Base-by-base conservation (phyloP, 768 basidiomycete species). In the Lactifluus hygrophoroides region DNA sequence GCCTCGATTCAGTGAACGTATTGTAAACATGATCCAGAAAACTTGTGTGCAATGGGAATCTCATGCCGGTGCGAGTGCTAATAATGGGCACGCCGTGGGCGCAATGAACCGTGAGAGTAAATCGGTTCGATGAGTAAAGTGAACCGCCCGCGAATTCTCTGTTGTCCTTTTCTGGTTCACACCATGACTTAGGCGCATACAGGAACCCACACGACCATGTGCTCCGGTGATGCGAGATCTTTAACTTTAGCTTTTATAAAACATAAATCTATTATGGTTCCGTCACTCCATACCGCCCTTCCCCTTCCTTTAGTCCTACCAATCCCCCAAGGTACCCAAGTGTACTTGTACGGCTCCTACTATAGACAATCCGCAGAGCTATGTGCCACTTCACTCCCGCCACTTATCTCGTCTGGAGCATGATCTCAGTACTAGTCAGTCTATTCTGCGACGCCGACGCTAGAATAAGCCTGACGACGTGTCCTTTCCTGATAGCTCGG, bases 391-490 rank as follows among this genome's bases (percentile, higher is more conserved):
- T 27, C 6, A 45, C 48, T 14, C 49, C 59, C 6, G 42, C 59
- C 9, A 56, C 53, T 28, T 79, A 76, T 66, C 75, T 89, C 35
- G 74, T 85, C 11, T 90, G 88, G 87, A 68, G 84, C 1, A 64
- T 82, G 21, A 65, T 88, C 42, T 74, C 77, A 8, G 57, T 61
- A 34, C 56, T 81, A 71, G 86, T 88, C 60, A 23, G 80, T 73
- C 30, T 30, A 9, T 9, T 10, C 13, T 19, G 19, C 43, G 40
- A 5, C 13, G 25, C 19, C 28, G 28, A 9, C 37, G 1, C 32
- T 35, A 3, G 50, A 14, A 19, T 13, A 25, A 14, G n/a, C 30
- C 11, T 44, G 17, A 46, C 11, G 30, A 19, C 46, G 48, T 27
- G 3, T 27, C 14, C 10, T 25, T 10, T 45, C 10, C 40, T 8